phyloP scores from a whole-genome alignment of 1,284 basidiomycete genomes.

The Cystobasidiaceae sp. region DNA sequence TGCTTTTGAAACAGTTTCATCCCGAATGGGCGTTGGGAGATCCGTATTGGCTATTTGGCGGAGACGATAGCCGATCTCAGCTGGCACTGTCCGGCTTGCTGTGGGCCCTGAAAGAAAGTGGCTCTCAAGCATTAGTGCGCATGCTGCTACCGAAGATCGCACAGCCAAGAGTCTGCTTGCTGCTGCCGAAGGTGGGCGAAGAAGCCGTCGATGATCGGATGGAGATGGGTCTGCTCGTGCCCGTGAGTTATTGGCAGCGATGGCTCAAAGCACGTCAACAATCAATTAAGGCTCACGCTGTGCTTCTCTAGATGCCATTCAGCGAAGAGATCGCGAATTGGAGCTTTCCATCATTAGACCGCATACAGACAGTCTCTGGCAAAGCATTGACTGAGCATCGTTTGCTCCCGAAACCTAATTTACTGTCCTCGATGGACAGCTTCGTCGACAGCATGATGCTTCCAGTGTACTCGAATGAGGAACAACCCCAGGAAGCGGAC shows the following conservation, averaged over 20 bases:
- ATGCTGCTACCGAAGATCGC: constrained; percentile 1
- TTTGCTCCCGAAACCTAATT: constrained; percentile 14
- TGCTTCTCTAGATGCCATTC: constrained; percentile 17
- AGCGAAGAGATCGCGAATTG: constrained; percentile 28
- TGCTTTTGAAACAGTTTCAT: not conserved
- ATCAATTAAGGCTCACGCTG: not conserved
- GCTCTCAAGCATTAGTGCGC: constrained; percentile 6
- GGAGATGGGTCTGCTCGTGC: constrained; percentile 19
- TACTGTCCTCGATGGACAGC: constrained; percentile 21
- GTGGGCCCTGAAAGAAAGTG: constrained; percentile 17
- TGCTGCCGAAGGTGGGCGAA: constrained; percentile 19
- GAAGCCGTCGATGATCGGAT: constrained; percentile 13
- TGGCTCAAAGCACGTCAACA: not conserved
- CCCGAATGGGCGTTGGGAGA: constrained; percentile 27
- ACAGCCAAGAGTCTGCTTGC: constrained; percentile 8
- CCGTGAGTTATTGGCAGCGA: not conserved
- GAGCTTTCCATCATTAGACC: constrained; percentile 25
- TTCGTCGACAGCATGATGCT: constrained; percentile 30
- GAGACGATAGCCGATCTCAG: not conserved
- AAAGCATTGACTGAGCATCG: constrained; percentile 24
- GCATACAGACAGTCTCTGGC: constrained; percentile 22
- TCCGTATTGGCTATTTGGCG: constrained; percentile 26
- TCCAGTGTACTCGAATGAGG: constrained; percentile 21
- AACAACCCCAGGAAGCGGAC: not conserved
- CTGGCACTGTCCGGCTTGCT: constrained; percentile 13